A percentile compares a stretch with the other conserved stretches of the same genome.
These are phyloP conservation scores for Schizosaccharomyces octosporus DNA, from an alignment of 805 yeast genomes.

Conservation along the genomic window DNA sequence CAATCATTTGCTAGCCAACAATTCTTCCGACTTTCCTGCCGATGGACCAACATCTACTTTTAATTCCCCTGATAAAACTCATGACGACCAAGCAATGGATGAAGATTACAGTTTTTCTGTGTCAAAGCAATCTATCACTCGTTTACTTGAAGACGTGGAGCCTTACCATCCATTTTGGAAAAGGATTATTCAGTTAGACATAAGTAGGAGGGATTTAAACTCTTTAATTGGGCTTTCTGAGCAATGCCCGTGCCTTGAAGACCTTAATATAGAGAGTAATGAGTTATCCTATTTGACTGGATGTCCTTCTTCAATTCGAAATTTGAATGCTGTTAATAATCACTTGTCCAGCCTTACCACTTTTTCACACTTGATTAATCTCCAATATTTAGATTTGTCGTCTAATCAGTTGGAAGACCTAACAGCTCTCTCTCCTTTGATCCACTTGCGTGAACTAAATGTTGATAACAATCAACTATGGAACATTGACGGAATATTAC, in stretches of 20 bases:
- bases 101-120: constrained; percentile 18
- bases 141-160: constrained; percentile 19
- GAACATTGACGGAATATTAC: constrained; percentile 17
- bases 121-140: constrained; percentile 19
- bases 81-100: constrained; percentile 16
- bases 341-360: constrained; percentile 20
- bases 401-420: constrained; percentile 17
- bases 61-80: constrained; percentile 13
- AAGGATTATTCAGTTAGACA: constrained; percentile 14
- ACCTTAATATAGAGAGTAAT: constrained; percentile 20
- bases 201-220: constrained; percentile 16
- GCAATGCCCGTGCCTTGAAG: constrained; percentile 19
- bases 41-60: not conserved
- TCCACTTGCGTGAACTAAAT: constrained; percentile 20
- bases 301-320: constrained; percentile 17
- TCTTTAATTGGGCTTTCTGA: constrained; percentile 19
- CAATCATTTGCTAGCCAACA: too few species aligned
- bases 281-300: constrained; percentile 22
- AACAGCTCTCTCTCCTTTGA: constrained; percentile 16
- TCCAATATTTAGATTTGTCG: constrained; percentile 20
- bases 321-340: constrained; percentile 18
- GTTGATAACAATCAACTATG: constrained; percentile 19
- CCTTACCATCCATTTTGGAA: constrained; percentile 20
- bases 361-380: constrained; percentile 19
- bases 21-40: not conserved